Evolutionary conservation across 768 basidiomycete species (phyloP).

Genomic region (Dacryopinax spathularia): DNA sequence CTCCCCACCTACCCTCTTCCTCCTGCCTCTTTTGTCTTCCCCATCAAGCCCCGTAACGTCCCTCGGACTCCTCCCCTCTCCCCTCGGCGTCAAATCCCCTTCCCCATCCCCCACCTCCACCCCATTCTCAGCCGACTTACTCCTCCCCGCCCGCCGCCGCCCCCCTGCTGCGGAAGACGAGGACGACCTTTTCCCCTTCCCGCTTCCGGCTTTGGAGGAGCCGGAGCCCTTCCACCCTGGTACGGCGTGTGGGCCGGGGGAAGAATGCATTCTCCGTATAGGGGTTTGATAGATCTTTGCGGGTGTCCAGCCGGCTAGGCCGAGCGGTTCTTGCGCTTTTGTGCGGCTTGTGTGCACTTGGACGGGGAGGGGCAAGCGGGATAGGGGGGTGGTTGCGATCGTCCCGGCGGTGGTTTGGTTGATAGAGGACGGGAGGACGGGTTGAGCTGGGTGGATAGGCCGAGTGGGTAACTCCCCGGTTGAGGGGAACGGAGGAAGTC

Average conservation of each 20-base stretch:
- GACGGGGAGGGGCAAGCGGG: not conserved
- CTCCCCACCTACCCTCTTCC: too few relatives aligned
- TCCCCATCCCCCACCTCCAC: too few relatives aligned
- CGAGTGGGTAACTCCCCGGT: not conserved
- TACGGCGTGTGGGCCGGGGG: not conserved
- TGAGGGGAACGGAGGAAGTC: not conserved
- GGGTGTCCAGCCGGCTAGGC: not conserved
- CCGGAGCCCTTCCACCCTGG: not conserved
- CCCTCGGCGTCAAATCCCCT: too few relatives aligned
- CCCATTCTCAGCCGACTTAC: too few relatives aligned
- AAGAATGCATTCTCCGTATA: not conserved
- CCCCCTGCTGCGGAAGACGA: too few relatives aligned
- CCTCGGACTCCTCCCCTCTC: too few relatives aligned
- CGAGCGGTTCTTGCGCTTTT: not conserved
- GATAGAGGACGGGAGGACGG: not conserved
- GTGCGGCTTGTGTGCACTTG: not conserved
- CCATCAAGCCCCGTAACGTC: too few relatives aligned
- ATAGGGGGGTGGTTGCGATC: too few relatives aligned
- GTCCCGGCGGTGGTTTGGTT: not conserved
- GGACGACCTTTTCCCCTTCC: not conserved
- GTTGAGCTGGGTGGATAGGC: not conserved
- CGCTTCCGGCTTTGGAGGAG: not conserved
- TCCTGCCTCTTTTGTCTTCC: too few relatives aligned
- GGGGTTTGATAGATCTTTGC: not conserved
- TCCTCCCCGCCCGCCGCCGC: too few relatives aligned